phyloP scores from a whole-genome alignment of 2,329 filamentous ascomycete genomes.

The Trichoderma endophyticum region DNA sequence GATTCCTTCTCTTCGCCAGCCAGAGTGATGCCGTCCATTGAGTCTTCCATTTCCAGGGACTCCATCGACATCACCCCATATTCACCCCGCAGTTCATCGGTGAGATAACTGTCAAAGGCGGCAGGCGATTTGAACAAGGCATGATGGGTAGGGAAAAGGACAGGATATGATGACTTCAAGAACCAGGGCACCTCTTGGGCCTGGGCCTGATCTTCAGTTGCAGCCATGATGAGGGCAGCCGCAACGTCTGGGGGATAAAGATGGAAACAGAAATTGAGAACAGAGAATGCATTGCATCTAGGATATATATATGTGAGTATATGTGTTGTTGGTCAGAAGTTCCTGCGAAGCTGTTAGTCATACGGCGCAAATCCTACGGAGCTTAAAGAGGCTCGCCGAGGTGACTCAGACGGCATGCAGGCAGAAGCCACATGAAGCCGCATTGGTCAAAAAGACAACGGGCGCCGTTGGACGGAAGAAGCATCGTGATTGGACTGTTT shows the following conservation, averaged over 20 bases:
- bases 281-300: neutral
- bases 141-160: constrained; percentile 37
- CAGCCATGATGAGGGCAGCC: neutral
- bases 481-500: neutral
- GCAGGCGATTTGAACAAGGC: constrained; percentile 32
- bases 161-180: constrained; percentile 37
- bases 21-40: constrained; percentile 34
- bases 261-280: neutral
- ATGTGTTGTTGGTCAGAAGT: neutral
- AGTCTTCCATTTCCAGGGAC: constrained; percentile 28
- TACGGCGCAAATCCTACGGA: neutral
- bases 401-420: constrained; percentile 7
- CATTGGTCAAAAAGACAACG: neutral
- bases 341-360: neutral
- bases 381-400: neutral
- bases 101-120: constrained; percentile 36
- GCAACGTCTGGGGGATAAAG: neutral
- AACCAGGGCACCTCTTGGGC: constrained; percentile 33
- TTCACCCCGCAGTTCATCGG: constrained; percentile 25
- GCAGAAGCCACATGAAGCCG: neutral
- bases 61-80: constrained; percentile 9
- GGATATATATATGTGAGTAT: neutral
- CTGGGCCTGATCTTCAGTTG: neutral
- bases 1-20: constrained; percentile 18
- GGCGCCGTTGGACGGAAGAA: neutral